phyloP scores from a whole-genome alignment of 2,329 filamentous ascomycete species.

The Thielaviopsis ethacetica region DNA sequence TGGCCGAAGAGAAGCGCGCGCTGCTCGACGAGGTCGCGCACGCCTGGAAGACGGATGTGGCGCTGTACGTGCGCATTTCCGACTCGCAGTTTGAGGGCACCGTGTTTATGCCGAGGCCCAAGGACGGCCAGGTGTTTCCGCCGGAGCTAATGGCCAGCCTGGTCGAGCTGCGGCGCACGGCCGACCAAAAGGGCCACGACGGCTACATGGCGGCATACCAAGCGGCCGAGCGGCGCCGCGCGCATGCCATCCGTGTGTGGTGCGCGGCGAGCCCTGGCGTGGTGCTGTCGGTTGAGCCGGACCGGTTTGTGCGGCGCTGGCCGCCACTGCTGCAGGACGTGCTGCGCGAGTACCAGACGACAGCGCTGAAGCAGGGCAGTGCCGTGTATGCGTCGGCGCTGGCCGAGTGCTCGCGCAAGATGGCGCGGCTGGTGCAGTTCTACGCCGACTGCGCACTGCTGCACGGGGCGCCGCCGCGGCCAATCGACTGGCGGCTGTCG shows the following conservation, averaged over 20 bases:
- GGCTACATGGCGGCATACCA: not conserved
- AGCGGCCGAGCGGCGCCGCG: not conserved
- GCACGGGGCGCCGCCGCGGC: not conserved
- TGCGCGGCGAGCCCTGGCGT: not conserved
- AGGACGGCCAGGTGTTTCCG: not conserved
- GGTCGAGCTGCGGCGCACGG: not conserved
- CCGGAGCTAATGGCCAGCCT: conserved; percentile 3
- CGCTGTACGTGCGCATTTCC: not conserved
- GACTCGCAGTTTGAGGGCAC: not conserved
- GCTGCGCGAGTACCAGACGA: not conserved
- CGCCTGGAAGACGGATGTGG: not conserved
- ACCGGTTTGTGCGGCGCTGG: conserved; percentile 4
- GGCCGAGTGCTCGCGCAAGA: not conserved
- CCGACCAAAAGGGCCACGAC: not conserved
- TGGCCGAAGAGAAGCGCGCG: not conserved
- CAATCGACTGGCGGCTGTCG: conserved; percentile 1
- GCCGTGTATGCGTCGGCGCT: not conserved
- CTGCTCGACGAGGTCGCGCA: conserved; percentile 1
- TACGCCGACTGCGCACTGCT: conserved; percentile 2
- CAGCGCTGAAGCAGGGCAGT: not conserved
- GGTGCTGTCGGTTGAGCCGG: conserved; percentile 1
- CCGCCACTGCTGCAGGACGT: not conserved
- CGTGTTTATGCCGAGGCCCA: not conserved
- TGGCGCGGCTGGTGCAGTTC: not conserved
- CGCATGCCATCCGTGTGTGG: conserved; percentile 1